phyloP scores from a whole-genome alignment of 257 asterid species.

The Euphrasia confusa region DNA sequence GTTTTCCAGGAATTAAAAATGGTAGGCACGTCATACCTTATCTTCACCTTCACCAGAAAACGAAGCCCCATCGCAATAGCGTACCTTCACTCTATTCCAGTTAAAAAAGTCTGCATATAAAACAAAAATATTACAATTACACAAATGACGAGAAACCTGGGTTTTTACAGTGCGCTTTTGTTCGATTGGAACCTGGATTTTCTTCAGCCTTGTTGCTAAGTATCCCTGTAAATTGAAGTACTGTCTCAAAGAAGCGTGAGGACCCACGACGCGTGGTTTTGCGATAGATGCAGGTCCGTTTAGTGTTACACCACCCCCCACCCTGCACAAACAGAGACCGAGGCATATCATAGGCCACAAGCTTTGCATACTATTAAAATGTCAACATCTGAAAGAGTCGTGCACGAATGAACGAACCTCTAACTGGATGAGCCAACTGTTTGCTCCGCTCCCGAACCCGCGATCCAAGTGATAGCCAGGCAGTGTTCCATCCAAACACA shows the following conservation, averaged over 20 bases:
- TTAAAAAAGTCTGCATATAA: conserved; percentile 49
- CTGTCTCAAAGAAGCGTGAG: conserved; percentile 61
- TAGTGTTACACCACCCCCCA: conserved; percentile 96
- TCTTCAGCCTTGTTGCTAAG: conserved; percentile 85
- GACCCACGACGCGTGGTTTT: conserved; percentile 84
- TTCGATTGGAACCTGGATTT: conserved; percentile 63
- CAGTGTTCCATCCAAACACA: conserved; percentile 90
- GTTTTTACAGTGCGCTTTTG: background rate
- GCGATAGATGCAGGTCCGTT: conserved; percentile 70
- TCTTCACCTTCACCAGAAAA: conserved; percentile 54
- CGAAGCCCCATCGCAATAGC: conserved; percentile 73
- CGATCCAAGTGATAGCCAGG: conserved; percentile 94
- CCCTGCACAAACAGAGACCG: no score
- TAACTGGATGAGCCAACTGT: conserved; percentile 91
- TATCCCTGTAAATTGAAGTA: conserved; percentile 69
- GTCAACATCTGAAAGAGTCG: conserved; percentile 4
- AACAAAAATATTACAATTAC: background rate
- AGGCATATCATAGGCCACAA: no score
- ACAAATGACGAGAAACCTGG: background rate
- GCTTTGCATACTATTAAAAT: background rate
- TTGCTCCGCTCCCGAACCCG: conserved; percentile 77
- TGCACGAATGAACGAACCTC: conserved; percentile 79
- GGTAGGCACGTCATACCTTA: conserved; percentile 30
- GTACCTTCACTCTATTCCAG: conserved; percentile 68
- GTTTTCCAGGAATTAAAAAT: background rate